Evolutionary conservation across 2,329 filamentous ascomycete genomes (phyloP), one percentile per base, ranked within the genome.

Genomic region (Colletotrichum trifolii): DNA sequence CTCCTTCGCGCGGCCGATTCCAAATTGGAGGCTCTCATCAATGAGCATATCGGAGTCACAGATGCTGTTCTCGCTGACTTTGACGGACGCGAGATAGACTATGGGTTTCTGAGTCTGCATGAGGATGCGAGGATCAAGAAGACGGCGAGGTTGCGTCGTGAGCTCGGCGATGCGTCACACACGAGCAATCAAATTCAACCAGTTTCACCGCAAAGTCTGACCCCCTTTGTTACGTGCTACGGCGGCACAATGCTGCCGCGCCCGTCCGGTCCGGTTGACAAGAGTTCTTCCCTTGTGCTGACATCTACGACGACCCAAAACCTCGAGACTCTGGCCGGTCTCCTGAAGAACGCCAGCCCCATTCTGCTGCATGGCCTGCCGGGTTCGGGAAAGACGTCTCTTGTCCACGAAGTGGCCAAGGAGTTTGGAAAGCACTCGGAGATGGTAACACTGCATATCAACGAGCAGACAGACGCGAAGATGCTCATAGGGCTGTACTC

Each of bases 401-500:
- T 97, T 17, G 87, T 96, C 12, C 91, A 93, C 69, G 91, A 97
- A 74, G 86, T 95, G 66, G 94, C 95, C 33, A 87, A 87, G 71
- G 87, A 91, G 70, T 86, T 98, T 60, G 92, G 91, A 67, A 93
- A 93, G 78, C 87, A 92, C 25, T 86, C 89, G 6, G 88, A 87
- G 64, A 94, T 99, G 89, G 91, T 99, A 56, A 98, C 95, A 4
- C 83, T 99, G 36, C 95, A 99, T 77, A 83, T 99, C 39, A 99
- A 99, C 74, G 96, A 98, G 77, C 96, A 99, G 77, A 98, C 94
- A 2, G 96, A 99, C 78, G 94, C 95, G 0, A 99, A 99, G 77
- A 92, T 97, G 81, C 87, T 99, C 45, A 88, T 99, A 68, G 96
- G 96, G 4, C 88, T 98, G 75, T 98, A 99, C 78, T 92, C 95